Base-by-base conservation (phyloP, 257 asterid species). In the Scutellaria minor region DNA sequence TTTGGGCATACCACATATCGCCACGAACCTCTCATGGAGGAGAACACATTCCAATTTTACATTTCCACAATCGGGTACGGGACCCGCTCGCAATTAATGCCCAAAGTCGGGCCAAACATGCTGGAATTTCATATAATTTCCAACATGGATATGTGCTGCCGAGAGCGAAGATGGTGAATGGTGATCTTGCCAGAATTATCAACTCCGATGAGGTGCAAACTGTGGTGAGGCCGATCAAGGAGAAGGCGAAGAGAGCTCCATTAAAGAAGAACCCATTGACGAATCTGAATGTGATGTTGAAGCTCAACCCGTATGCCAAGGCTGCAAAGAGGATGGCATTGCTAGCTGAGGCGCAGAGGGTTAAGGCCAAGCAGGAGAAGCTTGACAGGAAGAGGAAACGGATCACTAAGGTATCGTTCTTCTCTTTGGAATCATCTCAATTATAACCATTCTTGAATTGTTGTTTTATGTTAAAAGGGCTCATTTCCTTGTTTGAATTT, bases 201-300 rank as follows among this genome's bases (percentile, higher is more conserved):
- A 92, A 92, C 57, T 92, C 98, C 0, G 98, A 92, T 50, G 98
- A 90, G 85, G 86, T 92, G n/a, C 96, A 92, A 77, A 85, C 94
- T 4, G 96, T 90, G 9, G 98, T 92, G 79, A 90, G 65, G 71
- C 98, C 91, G 6, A 93, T 90, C 68, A 90, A 92, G 84, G 82
- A 80, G 88, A 92, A 80, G 61, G 41, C 77, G 24, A 86, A 78
- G 84, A 85, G 93, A 66, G 93, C 96, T 46, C 81, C 81, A 0
- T 5, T 90, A 87, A 88, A 90, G 85, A 90, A 90, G 85, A 90
- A 88, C 35, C 97, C 97, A 0, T 56, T 90, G 74, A 90, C 85
- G 88, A 90, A 90, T 68, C 76, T 84, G 1, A 90, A 90, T 9
- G 86, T 83, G 41, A 82, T 86, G 77, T 62, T 93, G 83, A 93